Conservation (phyloP, 371 early-diverging fungal species). For the Basidiobolus meristosporus region DNA sequence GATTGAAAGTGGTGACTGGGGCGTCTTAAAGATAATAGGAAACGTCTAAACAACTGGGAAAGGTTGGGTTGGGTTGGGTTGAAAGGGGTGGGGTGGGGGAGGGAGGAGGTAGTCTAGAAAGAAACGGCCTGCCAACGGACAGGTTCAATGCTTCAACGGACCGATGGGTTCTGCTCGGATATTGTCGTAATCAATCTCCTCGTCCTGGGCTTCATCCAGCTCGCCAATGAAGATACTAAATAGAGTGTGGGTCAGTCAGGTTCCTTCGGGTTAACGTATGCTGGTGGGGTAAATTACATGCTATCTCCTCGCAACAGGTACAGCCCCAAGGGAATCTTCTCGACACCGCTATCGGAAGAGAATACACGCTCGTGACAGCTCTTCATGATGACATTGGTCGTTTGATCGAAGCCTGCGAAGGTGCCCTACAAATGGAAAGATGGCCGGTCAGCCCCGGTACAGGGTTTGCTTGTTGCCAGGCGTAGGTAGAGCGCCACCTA, state of each 20-base stretch:
- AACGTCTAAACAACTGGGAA: too few relatives aligned
- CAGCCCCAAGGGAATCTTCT: conserved; percentile 45
- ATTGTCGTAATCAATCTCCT: conserved; percentile 14
- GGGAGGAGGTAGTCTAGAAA: too few relatives aligned
- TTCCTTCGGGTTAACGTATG: not conserved
- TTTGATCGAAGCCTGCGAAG: conserved; percentile 61
- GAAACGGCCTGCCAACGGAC: too few relatives aligned
- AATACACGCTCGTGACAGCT: conserved; percentile 60
- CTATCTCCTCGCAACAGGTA: conserved; percentile 65
- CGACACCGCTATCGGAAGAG: conserved; percentile 41
- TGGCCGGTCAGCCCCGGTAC: not conserved
- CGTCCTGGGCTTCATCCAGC: conserved; percentile 20
- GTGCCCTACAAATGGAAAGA: conserved; percentile 21
- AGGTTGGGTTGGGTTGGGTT: too few relatives aligned
- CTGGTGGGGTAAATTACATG: conserved; percentile 21
- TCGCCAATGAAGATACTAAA: conserved; percentile 20
- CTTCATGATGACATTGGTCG: conserved; percentile 51
- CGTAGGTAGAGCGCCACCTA: conserved; percentile 4
- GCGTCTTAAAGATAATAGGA: too few relatives aligned
- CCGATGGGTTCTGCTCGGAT: conserved; percentile 21
- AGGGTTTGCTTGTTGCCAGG: not conserved
- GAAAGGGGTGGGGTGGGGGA: too few relatives aligned
- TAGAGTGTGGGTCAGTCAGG: not conserved
- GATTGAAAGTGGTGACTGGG: too few relatives aligned
- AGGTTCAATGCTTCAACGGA: conserved; percentile 6